These are phyloP conservation scores for Pythium aphanidermatum DNA, from an alignment of 352 stramenopile species.

Conservation along the genomic window DNA sequence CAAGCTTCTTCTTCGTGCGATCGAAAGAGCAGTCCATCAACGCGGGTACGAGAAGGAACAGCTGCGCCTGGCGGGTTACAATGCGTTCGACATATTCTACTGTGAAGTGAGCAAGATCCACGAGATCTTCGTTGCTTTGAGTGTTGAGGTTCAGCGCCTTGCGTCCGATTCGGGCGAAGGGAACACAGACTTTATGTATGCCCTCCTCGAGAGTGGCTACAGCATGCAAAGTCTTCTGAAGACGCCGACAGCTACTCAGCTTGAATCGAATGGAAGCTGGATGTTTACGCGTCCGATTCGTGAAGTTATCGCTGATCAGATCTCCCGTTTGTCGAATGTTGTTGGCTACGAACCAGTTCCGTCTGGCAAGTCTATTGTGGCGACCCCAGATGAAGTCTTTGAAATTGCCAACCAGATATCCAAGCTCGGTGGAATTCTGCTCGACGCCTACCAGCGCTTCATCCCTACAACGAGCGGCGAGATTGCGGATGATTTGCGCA, in stretches of 20 bases:
- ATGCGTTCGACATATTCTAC: slow-evolving; percentile 85
- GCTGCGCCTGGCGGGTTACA: slow-evolving; percentile 75
- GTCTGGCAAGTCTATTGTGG: slow-evolving; percentile 31
- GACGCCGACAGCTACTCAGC: slow-evolving; percentile 18
- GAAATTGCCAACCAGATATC: slow-evolving; percentile 58
- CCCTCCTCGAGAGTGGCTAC: slow-evolving; percentile 57
- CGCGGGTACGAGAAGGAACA: slow-evolving; percentile 76
- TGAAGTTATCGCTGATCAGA: slow-evolving; percentile 57
- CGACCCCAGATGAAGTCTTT: slow-evolving; percentile 53
- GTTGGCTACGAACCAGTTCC: slow-evolving; percentile 35
- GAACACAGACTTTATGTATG: slow-evolving; percentile 51
- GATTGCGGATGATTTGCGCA: slow-evolving; percentile 49
- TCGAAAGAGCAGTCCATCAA: slow-evolving; percentile 61
- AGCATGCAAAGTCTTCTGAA: slow-evolving; percentile 69
- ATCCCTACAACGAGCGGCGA: slow-evolving; percentile 30
- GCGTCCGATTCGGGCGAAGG: slow-evolving; percentile 51
- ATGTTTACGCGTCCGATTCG: slow-evolving; percentile 53
- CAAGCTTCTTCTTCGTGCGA: slow-evolving; percentile 65
- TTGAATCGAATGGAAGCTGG: slow-evolving; percentile 39
- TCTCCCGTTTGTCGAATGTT: slow-evolving; percentile 45
- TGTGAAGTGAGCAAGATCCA: slow-evolving; percentile 78
- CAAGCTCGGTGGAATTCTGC: slow-evolving; percentile 39
- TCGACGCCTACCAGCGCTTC: slow-evolving; percentile 53
- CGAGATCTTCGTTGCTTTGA: slow-evolving; percentile 58
- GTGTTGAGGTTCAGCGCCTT: slow-evolving; percentile 46